phyloP scores from a whole-genome alignment of 2,329 filamentous ascomycete genomes.

The Aspergillus brasiliensis region DNA sequence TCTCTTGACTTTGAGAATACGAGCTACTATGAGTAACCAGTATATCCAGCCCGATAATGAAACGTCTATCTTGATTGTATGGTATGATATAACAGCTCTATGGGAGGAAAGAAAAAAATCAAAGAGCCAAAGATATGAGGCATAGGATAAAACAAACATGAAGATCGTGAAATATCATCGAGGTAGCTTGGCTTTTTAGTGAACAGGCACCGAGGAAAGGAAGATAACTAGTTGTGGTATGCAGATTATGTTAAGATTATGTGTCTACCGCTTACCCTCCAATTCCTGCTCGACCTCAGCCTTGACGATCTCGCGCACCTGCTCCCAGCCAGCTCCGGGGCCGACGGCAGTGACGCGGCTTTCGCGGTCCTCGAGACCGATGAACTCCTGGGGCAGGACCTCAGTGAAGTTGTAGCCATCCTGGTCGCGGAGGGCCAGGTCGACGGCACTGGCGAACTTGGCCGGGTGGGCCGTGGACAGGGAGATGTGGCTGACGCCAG shows the following conservation, averaged over 20 bases:
- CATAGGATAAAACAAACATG: neutral
- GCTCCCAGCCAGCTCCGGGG: constrained; percentile 67
- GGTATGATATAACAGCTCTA: neutral
- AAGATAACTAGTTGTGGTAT: constrained; percentile 36
- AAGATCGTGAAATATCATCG: constrained; percentile 1
- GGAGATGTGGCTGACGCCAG: constrained; percentile 68
- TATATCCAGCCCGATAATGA: no score
- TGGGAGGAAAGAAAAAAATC: neutral
- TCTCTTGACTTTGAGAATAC: no score
- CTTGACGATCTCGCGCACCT: constrained; percentile 74
- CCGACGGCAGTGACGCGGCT: constrained; percentile 70
- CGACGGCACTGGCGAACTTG: constrained; percentile 87
- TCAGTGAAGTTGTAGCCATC: constrained; percentile 75
- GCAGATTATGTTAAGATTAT: neutral
- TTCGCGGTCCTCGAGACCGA: constrained; percentile 75
- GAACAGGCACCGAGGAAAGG: neutral
- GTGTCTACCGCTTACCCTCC: constrained; percentile 26
- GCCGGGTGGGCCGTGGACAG: constrained; percentile 94
- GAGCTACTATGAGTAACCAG: no score
- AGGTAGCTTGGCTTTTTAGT: constrained; percentile 1
- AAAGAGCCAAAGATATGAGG: neutral
- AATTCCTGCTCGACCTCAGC: constrained; percentile 63
- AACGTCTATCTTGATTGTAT: no score
- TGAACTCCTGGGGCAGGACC: constrained; percentile 79
- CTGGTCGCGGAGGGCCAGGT: constrained; percentile 71